Conservation (phyloP, 768 basidiomycete genomes). For the Collybiopsis confluens region DNA sequence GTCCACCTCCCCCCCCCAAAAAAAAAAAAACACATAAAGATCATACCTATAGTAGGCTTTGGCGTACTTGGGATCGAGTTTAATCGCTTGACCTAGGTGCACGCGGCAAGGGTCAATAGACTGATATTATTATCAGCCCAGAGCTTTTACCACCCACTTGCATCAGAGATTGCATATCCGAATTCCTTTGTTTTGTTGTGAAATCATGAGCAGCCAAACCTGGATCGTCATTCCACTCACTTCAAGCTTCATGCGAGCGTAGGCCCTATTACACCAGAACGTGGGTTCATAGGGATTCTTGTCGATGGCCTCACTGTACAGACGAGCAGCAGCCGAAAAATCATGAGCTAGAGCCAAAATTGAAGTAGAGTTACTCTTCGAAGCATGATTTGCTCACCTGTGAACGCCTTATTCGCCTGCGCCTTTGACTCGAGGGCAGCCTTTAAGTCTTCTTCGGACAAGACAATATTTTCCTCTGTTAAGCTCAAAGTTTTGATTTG, state of each 20-base stretch:
- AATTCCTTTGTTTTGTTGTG: no score
- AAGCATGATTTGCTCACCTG: slow-evolving; percentile 36
- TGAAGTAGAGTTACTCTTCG: background rate
- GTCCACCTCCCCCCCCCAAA: no score
- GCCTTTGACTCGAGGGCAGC: slow-evolving; percentile 73
- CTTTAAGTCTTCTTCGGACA: slow-evolving; percentile 68
- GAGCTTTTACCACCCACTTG: slow-evolving; percentile 53
- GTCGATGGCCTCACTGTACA: slow-evolving; percentile 84
- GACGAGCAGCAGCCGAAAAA: slow-evolving; percentile 67
- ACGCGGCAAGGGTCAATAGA: slow-evolving; percentile 1
- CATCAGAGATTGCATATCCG: slow-evolving; percentile 87
- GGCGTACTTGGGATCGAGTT: slow-evolving; percentile 82
- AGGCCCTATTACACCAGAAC: slow-evolving; percentile 92
- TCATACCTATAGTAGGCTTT: slow-evolving; percentile 84
- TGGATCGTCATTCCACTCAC: no score
- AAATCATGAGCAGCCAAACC: no score
- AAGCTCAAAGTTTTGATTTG: slow-evolving; percentile 48
- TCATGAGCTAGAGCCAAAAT: slow-evolving; percentile 51
- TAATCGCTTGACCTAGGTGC: slow-evolving; percentile 71
- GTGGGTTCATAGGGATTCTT: slow-evolving; percentile 87
- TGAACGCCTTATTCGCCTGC: slow-evolving; percentile 86
- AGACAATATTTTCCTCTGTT: slow-evolving; percentile 30
- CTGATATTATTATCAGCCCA: background rate
- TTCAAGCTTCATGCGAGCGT: slow-evolving; percentile 87
- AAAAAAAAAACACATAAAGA: background rate